These are phyloP conservation scores for Podospora didyma DNA, from an alignment of 495 filamentous ascomycete species.

Conservation along the genomic window DNA sequence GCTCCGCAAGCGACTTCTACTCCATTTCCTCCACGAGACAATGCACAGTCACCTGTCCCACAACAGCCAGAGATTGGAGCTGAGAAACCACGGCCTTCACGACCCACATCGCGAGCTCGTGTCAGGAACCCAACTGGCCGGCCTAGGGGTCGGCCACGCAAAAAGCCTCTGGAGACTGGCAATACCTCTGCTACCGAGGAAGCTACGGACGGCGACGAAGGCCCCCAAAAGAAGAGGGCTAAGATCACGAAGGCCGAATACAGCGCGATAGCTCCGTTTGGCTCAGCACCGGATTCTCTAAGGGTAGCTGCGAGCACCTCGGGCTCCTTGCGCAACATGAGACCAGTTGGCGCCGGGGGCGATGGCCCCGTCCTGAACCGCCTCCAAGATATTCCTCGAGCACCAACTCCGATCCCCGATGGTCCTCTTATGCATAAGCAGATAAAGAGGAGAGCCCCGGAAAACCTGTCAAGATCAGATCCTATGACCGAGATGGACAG, in stretches of 20 bases:
- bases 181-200: constrained; percentile 66
- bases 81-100: constrained; percentile 19
- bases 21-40: constrained; percentile 2
- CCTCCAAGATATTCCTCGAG: constrained; percentile 72
- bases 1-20: neutral
- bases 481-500: constrained; percentile 17
- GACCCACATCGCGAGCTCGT: constrained; percentile 40
- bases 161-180: constrained; percentile 41
- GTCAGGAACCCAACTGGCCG: constrained; percentile 35
- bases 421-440: constrained; percentile 23
- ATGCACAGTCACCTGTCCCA: constrained; percentile 12
- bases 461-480: constrained; percentile 18
- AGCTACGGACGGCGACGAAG: constrained; percentile 64
- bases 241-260: constrained; percentile 66
- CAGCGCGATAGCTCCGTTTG: constrained; percentile 64
- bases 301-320: constrained; percentile 83
- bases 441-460: constrained; percentile 16
- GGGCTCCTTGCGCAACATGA: constrained; percentile 79
- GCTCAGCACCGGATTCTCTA: constrained; percentile 70
- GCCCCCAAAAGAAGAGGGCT: constrained; percentile 64
- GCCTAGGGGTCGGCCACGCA: constrained; percentile 45
- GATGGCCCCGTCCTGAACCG: constrained; percentile 43
- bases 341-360: constrained; percentile 63
- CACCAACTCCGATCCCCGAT: constrained; percentile 74
- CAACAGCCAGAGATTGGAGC: constrained; percentile 11